Conservation (phyloP, 257 asterid species). For the Petrea volubilis region DNA sequence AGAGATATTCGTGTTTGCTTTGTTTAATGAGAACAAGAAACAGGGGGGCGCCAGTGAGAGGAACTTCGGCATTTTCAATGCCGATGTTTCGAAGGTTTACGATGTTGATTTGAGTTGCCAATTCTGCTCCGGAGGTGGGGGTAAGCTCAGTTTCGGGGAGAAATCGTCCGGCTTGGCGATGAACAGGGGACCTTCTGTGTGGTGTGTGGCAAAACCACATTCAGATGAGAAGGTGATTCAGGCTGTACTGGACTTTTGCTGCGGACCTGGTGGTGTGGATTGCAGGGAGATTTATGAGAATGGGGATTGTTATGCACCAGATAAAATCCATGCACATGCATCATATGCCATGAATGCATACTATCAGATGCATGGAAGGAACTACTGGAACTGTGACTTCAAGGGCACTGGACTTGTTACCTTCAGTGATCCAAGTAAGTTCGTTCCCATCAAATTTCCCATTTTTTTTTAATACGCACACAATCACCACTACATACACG, state of each 20-base stretch:
- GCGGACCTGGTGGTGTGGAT: slow-evolving; percentile 64
- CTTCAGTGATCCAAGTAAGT: slow-evolving; percentile 63
- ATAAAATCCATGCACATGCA: slow-evolving; percentile 55
- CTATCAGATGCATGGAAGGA: slow-evolving; percentile 72
- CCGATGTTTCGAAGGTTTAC: slow-evolving; percentile 57
- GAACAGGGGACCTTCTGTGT: slow-evolving; percentile 59
- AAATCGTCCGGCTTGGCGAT: slow-evolving; percentile 20
- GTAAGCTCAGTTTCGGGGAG: slow-evolving; percentile 37
- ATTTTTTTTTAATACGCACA: too few relatives aligned
- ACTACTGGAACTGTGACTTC: slow-evolving; percentile 70
- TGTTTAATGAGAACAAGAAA: slow-evolving; percentile 71
- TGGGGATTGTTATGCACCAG: slow-evolving; percentile 46
- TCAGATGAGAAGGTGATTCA: slow-evolving; percentile 60
- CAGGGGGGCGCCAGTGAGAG: slow-evolving; percentile 54
- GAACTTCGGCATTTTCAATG: slow-evolving; percentile 57
- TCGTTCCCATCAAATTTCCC: too few relatives aligned
- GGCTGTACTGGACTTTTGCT: slow-evolving; percentile 50
- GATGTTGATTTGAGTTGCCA: slow-evolving; percentile 58
- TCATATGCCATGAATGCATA: slow-evolving; percentile 64
- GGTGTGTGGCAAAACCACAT: slow-evolving; percentile 76
- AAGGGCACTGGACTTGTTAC: slow-evolving; percentile 62
- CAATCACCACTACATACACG: too few relatives aligned
- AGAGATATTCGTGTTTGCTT: slow-evolving; percentile 49
- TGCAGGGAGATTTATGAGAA: slow-evolving; percentile 50
- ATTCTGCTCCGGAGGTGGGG: slow-evolving; percentile 36